Evolutionary conservation across 106 monocot species (phyloP).

Genomic region (Alisma plantagoaquatica): DNA sequence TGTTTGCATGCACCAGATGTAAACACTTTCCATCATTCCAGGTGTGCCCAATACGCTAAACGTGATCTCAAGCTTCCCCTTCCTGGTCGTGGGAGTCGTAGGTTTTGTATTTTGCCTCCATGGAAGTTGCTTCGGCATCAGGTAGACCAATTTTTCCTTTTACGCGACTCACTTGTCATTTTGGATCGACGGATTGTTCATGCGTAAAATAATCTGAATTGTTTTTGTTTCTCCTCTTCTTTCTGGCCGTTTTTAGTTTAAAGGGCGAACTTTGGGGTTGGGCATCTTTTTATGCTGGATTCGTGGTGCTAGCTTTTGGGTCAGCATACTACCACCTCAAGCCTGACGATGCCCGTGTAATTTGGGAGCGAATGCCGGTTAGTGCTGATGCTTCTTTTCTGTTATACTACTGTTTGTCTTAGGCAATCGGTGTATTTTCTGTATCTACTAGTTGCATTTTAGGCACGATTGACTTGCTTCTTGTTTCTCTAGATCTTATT

Average conservation of each 20-base stretch:
- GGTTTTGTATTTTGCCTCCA: constrained; percentile 76
- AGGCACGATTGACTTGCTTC: too few species aligned
- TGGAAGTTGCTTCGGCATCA: constrained; percentile 64
- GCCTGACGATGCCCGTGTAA: constrained; percentile 72
- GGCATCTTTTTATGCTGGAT: constrained; percentile 68
- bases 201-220: too few species aligned
- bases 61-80: constrained; percentile 73
- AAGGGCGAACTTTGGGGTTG: constrained; percentile 74
- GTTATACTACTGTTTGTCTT: too few species aligned
- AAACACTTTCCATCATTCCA: too few species aligned
- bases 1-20: not conserved
- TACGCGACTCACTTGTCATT: too few species aligned
- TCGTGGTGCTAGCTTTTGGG: constrained; percentile 57
- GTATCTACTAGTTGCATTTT: too few species aligned
- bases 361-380: constrained; percentile 83
- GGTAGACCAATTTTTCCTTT: too few species aligned
- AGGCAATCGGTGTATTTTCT: too few species aligned
- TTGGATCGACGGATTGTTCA: too few species aligned
- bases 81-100: constrained; percentile 61
- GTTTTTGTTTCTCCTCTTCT: not conserved
- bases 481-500: too few species aligned
- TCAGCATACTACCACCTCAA: constrained; percentile 92
- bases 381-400: too few species aligned
- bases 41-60: constrained; percentile 93
- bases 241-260: constrained; percentile 31